Evolutionary conservation across 768 basidiomycete genomes (phyloP).

Genomic region (Leccinum subgranulosum): DNA sequence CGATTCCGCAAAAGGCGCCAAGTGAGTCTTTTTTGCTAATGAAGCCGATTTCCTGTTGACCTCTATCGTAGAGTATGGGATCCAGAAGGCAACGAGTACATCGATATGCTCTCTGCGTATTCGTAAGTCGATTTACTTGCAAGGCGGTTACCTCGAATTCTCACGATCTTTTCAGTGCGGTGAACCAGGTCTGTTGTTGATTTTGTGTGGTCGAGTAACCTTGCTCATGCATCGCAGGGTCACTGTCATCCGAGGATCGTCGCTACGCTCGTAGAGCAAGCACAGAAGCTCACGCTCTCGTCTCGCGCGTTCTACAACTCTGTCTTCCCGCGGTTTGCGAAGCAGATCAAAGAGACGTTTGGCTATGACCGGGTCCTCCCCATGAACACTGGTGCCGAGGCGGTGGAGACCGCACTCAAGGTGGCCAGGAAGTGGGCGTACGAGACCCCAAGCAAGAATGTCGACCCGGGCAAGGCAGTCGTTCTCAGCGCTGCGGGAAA

Average conservation of each 20-base stretch:
- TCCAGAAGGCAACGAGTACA: conserved; percentile 92
- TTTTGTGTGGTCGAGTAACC: background rate
- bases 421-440: conserved; percentile 97
- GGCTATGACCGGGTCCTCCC: conserved; percentile 95
- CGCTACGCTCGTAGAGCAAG: conserved; percentile 75
- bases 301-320: conserved; percentile 97
- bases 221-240: conserved; percentile 42
- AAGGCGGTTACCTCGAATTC: conserved; percentile 1
- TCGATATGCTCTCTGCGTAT: conserved; percentile 98
- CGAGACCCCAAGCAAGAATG: conserved; percentile 67
- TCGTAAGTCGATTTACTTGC: conserved; percentile 55
- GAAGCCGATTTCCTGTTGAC: conserved; percentile 5
- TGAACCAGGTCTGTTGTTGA: conserved; percentile 70
- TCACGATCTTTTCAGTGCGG: conserved; percentile 50
- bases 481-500: conserved; percentile 85
- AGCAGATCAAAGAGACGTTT: conserved; percentile 79
- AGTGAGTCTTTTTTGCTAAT: conserved; percentile 57
- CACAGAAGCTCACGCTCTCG: conserved; percentile 86
- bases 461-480: conserved; percentile 63
- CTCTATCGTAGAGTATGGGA: conserved; percentile 75
- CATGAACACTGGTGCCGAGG: conserved; percentile 99
- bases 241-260: conserved; percentile 93
- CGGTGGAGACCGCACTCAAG: conserved; percentile 97
- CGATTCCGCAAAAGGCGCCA: conserved; percentile 84
- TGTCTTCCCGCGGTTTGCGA: conserved; percentile 85